Conservation (phyloP, 169 alveolate species). For the Eimeria sp. region DNA sequence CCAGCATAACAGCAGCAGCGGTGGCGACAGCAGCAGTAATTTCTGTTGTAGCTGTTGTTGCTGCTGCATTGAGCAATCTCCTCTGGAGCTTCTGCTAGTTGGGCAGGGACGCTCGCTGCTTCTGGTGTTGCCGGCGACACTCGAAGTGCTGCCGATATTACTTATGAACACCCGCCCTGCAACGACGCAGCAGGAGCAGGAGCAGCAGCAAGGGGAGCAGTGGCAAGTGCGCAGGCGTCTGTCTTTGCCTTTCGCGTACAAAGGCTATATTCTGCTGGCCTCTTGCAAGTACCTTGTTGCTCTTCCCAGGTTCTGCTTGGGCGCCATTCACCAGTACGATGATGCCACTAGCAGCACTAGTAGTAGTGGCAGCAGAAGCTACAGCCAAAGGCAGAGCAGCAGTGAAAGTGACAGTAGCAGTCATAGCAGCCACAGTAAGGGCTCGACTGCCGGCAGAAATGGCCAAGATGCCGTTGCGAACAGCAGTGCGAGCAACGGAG, state of each 20-base stretch:
- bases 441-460: not conserved
- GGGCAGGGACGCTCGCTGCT: not conserved
- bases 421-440: not conserved
- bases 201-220: slow-evolving; percentile 32
- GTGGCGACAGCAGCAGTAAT: not conserved
- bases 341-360: not conserved
- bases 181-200: not conserved
- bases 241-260: not conserved
- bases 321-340: not conserved
- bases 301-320: slow-evolving; percentile 9
- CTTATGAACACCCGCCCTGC: not conserved
- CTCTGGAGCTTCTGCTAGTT: slow-evolving; percentile 25
- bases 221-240: not conserved
- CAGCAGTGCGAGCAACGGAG: not conserved
- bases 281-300: not conserved
- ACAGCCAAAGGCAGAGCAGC: not conserved
- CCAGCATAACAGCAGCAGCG: not conserved
- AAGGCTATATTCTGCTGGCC: slow-evolving; percentile 4
- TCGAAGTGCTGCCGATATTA: not conserved
- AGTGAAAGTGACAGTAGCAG: not conserved
- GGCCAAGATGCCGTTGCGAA: not conserved
- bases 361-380: slow-evolving; percentile 18
- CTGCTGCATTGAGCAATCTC: not conserved
- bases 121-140: not conserved
- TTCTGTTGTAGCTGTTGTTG: not conserved